Percentiles rank a stretch among this genome's conserved stretches.
phyloP scores from a whole-genome alignment of 83 land plant species.

The Picea abies region DNA sequence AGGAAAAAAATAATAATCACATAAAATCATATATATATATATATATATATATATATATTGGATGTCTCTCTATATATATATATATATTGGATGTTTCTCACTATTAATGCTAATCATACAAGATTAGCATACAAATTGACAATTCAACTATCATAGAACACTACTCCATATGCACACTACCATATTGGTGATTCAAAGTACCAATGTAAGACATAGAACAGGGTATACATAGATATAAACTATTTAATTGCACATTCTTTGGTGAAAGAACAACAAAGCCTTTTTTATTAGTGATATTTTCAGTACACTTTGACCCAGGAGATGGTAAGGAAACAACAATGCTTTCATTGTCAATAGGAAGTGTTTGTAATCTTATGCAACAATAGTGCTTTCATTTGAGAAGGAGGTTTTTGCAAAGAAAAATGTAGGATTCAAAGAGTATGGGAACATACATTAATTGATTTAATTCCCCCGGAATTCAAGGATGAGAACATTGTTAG shows the following conservation, averaged over 20 bases:
- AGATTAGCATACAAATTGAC: neutral
- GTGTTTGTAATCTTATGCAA: neutral
- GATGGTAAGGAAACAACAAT: slow-evolving; percentile 43
- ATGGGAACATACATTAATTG: too few relatives aligned
- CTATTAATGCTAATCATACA: neutral
- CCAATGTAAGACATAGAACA: slow-evolving; percentile 12
- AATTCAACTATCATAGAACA: neutral
- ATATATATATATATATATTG: too few relatives aligned
- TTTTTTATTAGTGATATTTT: slow-evolving; percentile 51
- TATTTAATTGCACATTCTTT: slow-evolving; percentile 89
- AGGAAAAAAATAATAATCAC: neutral
- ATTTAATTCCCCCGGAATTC: too few relatives aligned
- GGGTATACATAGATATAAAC: neutral
- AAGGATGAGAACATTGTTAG: too few relatives aligned
- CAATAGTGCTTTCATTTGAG: too few relatives aligned
- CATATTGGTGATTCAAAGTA: neutral
- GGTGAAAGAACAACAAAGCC: slow-evolving; percentile 83
- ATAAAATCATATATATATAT: too few relatives aligned
- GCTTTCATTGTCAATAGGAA: neutral
- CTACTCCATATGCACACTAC: neutral
- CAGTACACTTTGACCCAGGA: slow-evolving; percentile 72
- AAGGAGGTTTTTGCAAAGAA: too few relatives aligned
- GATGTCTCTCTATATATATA: too few relatives aligned
- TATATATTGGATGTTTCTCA: neutral
- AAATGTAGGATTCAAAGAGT: too few relatives aligned